Evolutionary conservation across 345 rosid genomes (phyloP).

Genomic region (Rhizophora mangle): DNA sequence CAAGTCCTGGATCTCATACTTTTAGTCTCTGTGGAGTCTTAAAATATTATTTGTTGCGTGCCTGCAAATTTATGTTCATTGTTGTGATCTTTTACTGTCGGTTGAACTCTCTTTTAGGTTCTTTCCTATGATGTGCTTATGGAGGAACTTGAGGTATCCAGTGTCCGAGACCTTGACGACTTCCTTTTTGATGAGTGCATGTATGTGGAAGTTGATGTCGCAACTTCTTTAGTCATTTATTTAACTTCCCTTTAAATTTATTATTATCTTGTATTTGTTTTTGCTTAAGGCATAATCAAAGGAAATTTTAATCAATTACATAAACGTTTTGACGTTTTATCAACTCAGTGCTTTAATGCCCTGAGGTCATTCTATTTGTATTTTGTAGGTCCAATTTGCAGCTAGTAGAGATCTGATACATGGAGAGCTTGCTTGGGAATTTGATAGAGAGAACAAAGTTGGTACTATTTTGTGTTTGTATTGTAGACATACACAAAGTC

Average conservation of each 20-base stretch:
- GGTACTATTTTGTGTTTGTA: too few species aligned
- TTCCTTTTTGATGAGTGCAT: constrained; percentile 22
- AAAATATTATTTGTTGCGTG: too few species aligned
- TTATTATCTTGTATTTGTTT: not conserved
- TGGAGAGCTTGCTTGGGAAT: constrained; percentile 12
- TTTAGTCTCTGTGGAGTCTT: not conserved
- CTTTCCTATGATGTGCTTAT: constrained; percentile 12
- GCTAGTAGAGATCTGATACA: constrained; percentile 23
- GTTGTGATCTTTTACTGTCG: not conserved
- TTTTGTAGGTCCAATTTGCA: constrained; percentile 24
- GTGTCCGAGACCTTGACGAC: constrained; percentile 25
- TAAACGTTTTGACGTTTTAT: constrained; percentile 2
- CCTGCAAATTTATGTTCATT: not conserved
- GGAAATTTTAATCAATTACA: constrained; percentile 20
- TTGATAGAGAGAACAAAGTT: constrained; percentile 14
- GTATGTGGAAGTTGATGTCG: constrained; percentile 1
- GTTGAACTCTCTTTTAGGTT: constrained; percentile 16
- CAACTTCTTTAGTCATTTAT: not conserved
- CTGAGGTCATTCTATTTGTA: constrained; percentile 1
- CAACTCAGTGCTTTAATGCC: not conserved
- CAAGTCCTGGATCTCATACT: not conserved
- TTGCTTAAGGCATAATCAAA: constrained; percentile 15
- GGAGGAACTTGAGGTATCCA: constrained; percentile 23
- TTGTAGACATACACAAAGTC: too few species aligned
- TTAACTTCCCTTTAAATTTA: not conserved